A percentile compares a stretch with the other conserved stretches of the same genome.
phyloP scores from a whole-genome alignment of 495 filamentous ascomycete species.

The Aspergillus steynii region DNA sequence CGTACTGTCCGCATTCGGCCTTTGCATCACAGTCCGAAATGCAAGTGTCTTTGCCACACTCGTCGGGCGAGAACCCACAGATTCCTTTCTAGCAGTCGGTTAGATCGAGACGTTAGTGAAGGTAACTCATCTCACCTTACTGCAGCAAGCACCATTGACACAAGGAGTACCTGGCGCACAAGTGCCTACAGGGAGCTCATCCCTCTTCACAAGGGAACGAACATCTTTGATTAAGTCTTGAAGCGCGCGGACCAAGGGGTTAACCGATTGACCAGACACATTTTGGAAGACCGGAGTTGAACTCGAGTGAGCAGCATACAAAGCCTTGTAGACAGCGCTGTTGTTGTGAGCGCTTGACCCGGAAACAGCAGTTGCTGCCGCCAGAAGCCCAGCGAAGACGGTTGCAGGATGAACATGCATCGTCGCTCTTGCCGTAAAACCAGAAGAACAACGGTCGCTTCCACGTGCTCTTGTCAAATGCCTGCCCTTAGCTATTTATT shows the following conservation, averaged over 20 bases:
- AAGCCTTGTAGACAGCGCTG: neutral
- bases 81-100: slow-evolving; percentile 1
- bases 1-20: slow-evolving; percentile 12
- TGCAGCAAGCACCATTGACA: slow-evolving; percentile 4
- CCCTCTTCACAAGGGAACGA: slow-evolving; percentile 1
- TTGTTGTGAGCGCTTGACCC: slow-evolving; percentile 3
- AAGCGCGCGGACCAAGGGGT: neutral
- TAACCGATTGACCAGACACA: neutral
- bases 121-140: slow-evolving; percentile 5
- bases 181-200: neutral
- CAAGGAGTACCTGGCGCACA: slow-evolving; percentile 3
- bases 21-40: slow-evolving; percentile 12
- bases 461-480: neutral
- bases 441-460: neutral
- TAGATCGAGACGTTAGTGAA: neutral
- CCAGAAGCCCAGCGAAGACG: slow-evolving; percentile 2
- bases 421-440: neutral
- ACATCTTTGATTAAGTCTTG: neutral
- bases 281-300: slow-evolving; percentile 7
- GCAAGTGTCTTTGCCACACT: neutral
- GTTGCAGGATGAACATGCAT: neutral
- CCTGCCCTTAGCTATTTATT: neutral
- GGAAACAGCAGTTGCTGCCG: slow-evolving; percentile 1
- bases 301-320: neutral
- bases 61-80: slow-evolving; percentile 3